Conservation (phyloP, 1,284 basidiomycete genomes). For the Uromyces viciae-fabae region DNA sequence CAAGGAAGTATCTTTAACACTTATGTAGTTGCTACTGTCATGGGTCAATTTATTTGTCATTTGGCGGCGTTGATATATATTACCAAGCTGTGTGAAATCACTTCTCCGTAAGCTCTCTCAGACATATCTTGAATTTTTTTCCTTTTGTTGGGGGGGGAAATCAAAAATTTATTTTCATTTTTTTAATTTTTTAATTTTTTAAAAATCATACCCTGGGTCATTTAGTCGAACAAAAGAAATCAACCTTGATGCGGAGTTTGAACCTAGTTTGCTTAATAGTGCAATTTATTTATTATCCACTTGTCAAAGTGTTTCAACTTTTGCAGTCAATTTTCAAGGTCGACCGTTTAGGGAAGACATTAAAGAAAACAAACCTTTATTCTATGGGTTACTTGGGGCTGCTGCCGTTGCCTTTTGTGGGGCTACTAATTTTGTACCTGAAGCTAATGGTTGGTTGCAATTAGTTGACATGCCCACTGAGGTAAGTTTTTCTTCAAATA, state of each 20-base stretch:
- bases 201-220: neutral
- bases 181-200: no score
- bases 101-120: slow-evolving; percentile 66
- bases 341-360: slow-evolving; percentile 95
- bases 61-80: slow-evolving; percentile 84
- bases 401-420: slow-evolving; percentile 78
- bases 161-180: no score
- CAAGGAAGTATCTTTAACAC: slow-evolving; percentile 91
- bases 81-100: slow-evolving; percentile 70
- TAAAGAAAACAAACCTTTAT: slow-evolving; percentile 83
- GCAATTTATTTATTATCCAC: slow-evolving; percentile 76
- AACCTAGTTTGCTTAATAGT: slow-evolving; percentile 85
- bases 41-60: slow-evolving; percentile 86
- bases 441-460: slow-evolving; percentile 93
- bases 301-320: slow-evolving; percentile 87
- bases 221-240: slow-evolving; percentile 64
- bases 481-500: slow-evolving; percentile 60
- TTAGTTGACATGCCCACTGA: slow-evolving; percentile 79
- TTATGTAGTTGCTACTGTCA: slow-evolving; percentile 82
- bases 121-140: no score
- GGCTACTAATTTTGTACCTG: slow-evolving; percentile 86
- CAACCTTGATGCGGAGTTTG: slow-evolving; percentile 89
- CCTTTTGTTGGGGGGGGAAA: neutral
- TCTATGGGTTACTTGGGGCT: slow-evolving; percentile 80
- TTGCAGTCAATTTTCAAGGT: slow-evolving; percentile 95